Base-by-base conservation (phyloP, 306 rosid genomes). In the Prunus fruticosa region DNA sequence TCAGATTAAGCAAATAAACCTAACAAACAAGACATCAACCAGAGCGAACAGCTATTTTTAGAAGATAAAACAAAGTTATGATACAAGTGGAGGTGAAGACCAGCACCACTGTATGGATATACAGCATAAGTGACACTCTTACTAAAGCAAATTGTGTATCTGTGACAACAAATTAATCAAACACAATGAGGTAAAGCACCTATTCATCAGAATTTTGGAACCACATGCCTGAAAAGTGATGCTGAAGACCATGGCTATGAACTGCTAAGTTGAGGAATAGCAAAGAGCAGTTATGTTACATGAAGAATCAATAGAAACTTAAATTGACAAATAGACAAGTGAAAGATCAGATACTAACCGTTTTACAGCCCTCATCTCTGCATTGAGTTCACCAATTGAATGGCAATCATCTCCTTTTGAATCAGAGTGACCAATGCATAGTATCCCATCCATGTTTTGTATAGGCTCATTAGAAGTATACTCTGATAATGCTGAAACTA, bases 401-500 rank as follows among this genome's bases (percentile, higher is more conserved):
- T 20, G 50, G 18, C 19, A 68, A 20, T 47, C 53, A 25, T 69
- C 73, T 18, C 61, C 67, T 46, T 62, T 76, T 52, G 43, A 41
- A 68, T 76, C 74, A 27, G 77, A 68, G 28, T 18, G 58, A 74
- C 69, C 11, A 77, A 58, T 25, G 52, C 68, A 41, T 51, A 14
- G 76, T 67, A 38, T 63, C 34, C 74, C 84, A 68, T 80, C 81
- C 22, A 74, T 50, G 64, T 50, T 70, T 41, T 68, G 80, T 63
- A 51, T 20, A 63, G 71, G 49, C 18, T 84, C 82, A 32, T 78
- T 79, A 71, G 77, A 58, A 49, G 78, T 83, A 71, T 72, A 84
- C 45, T 81, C 83, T 18, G 88, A 84, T 71, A 84, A 81, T 57
- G 85, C 85, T 19, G 85, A 81, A 34, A 84, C 83, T 68, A 81